Evolutionary conservation across 164 flowering plant species (phyloP).

Genomic region (Magnolia changhungtana): DNA sequence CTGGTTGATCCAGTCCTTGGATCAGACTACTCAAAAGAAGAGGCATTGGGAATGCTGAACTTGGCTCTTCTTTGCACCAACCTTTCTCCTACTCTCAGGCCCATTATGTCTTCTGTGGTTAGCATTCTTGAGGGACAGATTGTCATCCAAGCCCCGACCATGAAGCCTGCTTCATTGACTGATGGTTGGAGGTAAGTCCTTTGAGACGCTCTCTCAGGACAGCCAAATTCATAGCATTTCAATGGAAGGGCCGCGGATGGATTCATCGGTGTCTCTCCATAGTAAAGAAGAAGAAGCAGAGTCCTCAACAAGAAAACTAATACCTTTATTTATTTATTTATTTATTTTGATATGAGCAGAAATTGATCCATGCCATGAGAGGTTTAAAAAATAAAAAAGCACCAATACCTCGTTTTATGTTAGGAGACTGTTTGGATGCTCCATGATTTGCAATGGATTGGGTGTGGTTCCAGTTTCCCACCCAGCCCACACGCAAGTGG

Average conservation of each 20-base stretch:
- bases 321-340: no score
- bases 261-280: slow-evolving; percentile 29
- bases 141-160: slow-evolving; percentile 11
- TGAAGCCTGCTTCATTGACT: slow-evolving; percentile 4
- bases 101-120: slow-evolving; percentile 29
- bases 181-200: slow-evolving; percentile 36
- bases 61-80: slow-evolving; percentile 30
- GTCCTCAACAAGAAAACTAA: background rate
- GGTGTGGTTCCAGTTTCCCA: background rate
- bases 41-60: slow-evolving; percentile 22
- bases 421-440: background rate
- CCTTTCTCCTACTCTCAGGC: slow-evolving; percentile 28
- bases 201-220: slow-evolving; percentile 25
- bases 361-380: background rate
- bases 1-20: slow-evolving; percentile 29
- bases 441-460: background rate
- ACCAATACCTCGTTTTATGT: background rate
- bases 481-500: background rate
- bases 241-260: slow-evolving; percentile 41
- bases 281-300: slow-evolving; percentile 21
- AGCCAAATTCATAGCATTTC: slow-evolving; percentile 27
- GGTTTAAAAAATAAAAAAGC: background rate
- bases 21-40: slow-evolving; percentile 18
- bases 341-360: background rate
- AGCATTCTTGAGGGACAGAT: slow-evolving; percentile 30